Conservation (phyloP, 2,329 filamentous ascomycete species). For the Didymella lethalis region DNA sequence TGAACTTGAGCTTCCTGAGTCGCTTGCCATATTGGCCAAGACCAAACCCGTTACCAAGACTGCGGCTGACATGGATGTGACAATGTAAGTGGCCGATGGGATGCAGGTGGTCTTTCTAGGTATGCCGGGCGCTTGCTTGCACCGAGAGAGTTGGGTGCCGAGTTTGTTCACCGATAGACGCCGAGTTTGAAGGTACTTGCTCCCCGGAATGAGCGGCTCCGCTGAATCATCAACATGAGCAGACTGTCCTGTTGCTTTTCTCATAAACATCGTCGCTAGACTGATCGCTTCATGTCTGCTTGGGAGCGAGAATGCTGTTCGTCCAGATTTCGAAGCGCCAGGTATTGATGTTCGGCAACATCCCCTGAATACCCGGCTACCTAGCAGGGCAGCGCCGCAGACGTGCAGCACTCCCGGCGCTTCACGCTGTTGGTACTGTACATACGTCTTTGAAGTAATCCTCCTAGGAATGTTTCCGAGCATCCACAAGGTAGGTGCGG, state of each 20-base stretch:
- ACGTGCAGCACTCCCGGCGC: not conserved
- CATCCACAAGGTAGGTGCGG: not conserved
- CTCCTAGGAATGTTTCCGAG: not conserved
- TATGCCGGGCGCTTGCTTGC: not conserved
- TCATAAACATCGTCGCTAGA: too few relatives aligned
- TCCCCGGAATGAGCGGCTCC: not conserved
- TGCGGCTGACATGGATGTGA: slow-evolving; percentile 6
- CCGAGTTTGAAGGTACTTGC: not conserved
- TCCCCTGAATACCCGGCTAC: not conserved
- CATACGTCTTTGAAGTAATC: not conserved
- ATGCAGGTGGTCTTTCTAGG: not conserved
- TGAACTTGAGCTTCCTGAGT: not conserved
- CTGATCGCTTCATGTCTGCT: too few relatives aligned
- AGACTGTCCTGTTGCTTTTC: not conserved
- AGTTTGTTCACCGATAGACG: slow-evolving; percentile 7
- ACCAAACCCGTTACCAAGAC: slow-evolving; percentile 6
- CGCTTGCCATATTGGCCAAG: slow-evolving; percentile 17
- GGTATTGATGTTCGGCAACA: not conserved
- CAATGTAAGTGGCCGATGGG: not conserved
- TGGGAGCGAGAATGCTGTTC: too few relatives aligned
- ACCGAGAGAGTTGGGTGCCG: not conserved
- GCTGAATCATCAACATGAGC: not conserved
- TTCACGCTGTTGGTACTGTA: not conserved
- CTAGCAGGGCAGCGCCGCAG: not conserved
- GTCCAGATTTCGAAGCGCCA: not conserved